A percentile compares a stretch with the other conserved stretches of the same genome.
Conservation (phyloP, 2,329 filamentous ascomycete genomes). For the Venturia nashicola region DNA sequence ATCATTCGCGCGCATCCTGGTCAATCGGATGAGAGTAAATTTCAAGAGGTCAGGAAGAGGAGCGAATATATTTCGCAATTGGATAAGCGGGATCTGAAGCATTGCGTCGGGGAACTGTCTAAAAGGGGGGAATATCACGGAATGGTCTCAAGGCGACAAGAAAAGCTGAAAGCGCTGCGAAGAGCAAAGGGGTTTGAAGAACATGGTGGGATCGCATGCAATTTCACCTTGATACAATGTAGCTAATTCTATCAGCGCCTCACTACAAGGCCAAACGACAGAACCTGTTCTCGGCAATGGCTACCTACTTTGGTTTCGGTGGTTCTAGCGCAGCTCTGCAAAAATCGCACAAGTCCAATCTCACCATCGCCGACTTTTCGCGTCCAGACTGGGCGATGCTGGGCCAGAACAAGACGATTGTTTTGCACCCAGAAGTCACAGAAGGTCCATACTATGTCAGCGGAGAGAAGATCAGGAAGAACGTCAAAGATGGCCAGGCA, state of each 20-base stretch:
- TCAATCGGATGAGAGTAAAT: not conserved
- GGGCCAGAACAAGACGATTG: conserved; percentile 21
- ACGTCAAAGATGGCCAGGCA: conserved; percentile 36
- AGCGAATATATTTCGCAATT: conserved; percentile 21
- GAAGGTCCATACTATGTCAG: conserved; percentile 29
- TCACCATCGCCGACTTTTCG: conserved; percentile 18
- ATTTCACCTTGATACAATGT: not conserved
- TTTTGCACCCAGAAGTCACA: conserved; percentile 21
- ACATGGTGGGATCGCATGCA: not conserved
- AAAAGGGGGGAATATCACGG: conserved; percentile 27
- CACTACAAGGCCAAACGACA: not conserved
- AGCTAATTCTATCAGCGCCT: not conserved
- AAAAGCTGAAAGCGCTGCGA: conserved; percentile 27
- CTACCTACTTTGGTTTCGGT: not conserved
- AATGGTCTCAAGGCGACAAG: conserved; percentile 29
- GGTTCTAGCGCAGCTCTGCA: conserved; percentile 10
- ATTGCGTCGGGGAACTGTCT: conserved; percentile 28
- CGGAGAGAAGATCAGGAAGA: conserved; percentile 37
- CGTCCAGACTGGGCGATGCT: conserved; percentile 16
- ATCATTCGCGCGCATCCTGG: not conserved
- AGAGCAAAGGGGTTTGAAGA: conserved; percentile 20
- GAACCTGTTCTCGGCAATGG: not conserved
- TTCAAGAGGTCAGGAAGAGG: conserved; percentile 23
- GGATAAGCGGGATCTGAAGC: conserved; percentile 26
- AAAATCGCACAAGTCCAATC: conserved; percentile 12